Base-by-base conservation (phyloP, 108 stramenopile species). In the Phaeodactylum tricornutum region DNA sequence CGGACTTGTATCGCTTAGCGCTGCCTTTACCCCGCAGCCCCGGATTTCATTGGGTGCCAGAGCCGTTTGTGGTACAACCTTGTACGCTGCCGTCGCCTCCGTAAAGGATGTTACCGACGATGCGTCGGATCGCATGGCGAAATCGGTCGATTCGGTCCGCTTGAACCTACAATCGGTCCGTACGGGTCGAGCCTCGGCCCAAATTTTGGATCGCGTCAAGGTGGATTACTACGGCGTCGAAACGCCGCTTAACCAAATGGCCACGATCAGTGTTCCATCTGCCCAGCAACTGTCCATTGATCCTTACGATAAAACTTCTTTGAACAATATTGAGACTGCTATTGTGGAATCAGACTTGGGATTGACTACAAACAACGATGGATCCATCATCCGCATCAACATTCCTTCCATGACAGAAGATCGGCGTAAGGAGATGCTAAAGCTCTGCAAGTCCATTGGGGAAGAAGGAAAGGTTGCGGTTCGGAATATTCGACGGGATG, bases 391-490 rank as follows among this genome's bases (percentile, higher is more conserved):
- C 47, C 80, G 92, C 36, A 67, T 96, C 54, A 95, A 94, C 55
- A 91, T 96, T 41, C 96, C 96, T 11, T 38, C 72, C 12, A 64
- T 96, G 33, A 94, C 93, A 6, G 96, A 96, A 69, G 93, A 96
- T 27, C 75, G 95, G 16, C 71, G 96, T 29, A 96, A 96, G 77
- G 96, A 95, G 20, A 63, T 96, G 61, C 49, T 88, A 64, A 96
- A 95, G 61, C 73, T 84, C 54, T 92, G 88, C 59, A 94, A 94
- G 66, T 62, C 79, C 4, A 74, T 94, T 43, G 93, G 85, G 1
- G 95, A 96, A 67, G 95, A 96, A 50, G 95, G 89, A 21, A 94
- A 95, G 64, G 93, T 93, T 20, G 79, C 84, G 11, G 47, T 93
- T 30, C 59, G 92, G 43, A 93, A 93, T 67, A 79, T 88, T 40